Base-by-base conservation (phyloP, 257 asterid genomes). In the Cynanchum wilfordii region DNA sequence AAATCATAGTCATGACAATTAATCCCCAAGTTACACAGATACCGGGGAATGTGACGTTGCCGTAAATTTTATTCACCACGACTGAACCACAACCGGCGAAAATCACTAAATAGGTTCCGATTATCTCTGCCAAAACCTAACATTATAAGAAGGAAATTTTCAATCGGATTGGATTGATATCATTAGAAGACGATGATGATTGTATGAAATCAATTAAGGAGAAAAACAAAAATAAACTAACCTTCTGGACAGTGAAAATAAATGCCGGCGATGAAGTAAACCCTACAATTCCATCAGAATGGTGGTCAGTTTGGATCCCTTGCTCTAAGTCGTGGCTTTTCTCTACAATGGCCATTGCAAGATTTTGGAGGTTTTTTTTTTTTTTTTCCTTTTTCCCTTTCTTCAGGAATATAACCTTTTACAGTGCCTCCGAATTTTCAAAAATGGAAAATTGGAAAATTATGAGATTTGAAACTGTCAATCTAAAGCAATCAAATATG, bases 11-110 rank as follows among this genome's bases (percentile, higher is more conserved):
- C 96, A 80, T 81, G 10, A 90, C 97, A 0, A 89, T 87, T 3
- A 89, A 57, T 5, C 98, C 97, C 97, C 98, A 93, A 4, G 93
- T 87, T 17, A 84, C 79, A 25, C 90, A 83, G 0, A 90, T 68
- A 8, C 97, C 98, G 0, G 97, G 96, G 52, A 89, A 89, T 0
- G 96, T 87, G 1, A 93, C 72, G 36, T 81, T 82, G 38, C 83
- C 90, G 69, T 90, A 89, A 0, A 82, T 38, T 71, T 86, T 89
- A 70, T 87, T 86, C 29, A 84, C 95, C 0, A 60, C 89, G 0
- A 89, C 96, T 0, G 95, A 71, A 0, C 98, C 97, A 74, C 98
- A 90, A 0, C 96, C 98, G 10, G 89, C 82, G 49, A 90, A 90
- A 29, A 90, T 85, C 22, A 90, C 79, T 42, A 87, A 87, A 44